Evolutionary conservation across 805 yeast genomes (phyloP), one percentile per base, ranked within the genome.

Genomic region (Kodamaea laetipori): DNA sequence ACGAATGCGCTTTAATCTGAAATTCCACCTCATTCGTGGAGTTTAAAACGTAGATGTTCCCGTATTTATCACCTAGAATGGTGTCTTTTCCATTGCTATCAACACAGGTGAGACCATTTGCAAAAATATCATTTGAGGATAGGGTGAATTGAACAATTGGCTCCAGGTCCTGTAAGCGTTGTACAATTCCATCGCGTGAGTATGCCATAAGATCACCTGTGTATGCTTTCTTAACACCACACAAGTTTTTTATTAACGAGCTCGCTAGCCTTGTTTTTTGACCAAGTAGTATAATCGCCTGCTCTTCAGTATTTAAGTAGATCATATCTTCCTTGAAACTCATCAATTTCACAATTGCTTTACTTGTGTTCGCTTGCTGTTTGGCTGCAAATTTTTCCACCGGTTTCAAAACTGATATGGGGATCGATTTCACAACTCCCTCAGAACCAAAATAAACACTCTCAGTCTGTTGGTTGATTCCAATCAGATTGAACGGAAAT

Each of bases 31-130:
- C 50, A 3, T 58, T 50, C 18, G 9, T 13, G 1, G 19, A 8
- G 23, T 56, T 48, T 6, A 67, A 28, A 27, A 73, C 64, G 26
- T 55, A 57, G 1, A 75, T 41, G 27, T 53, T 54, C 0, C 84
- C 84, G 46, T 62, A 69, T 40, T 72, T 73, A 56, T 80, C 85
- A 6, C 83, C 84, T 10, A 40, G 13, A 64, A 37, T 25, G 12
- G 26, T 13, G 25, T 35, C 39, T 6, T 37, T 18, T 7, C 39
- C 40, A 6, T 18, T 17, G 21, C 26, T 25, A 15, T 41, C 44
- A 17, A 35, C 11, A 12, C 44, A 26, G 8, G 36, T 34, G 13
- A 34, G 27, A 8, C 63, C 76, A 18, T 40, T 32, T 9, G 36
- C 15, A 11, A 38, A 11, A 28, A 38, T 16, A 28, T 38, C 41